Evolutionary conservation across 306 rosid genomes (phyloP).

Genomic region (Canavalia ensiformis): DNA sequence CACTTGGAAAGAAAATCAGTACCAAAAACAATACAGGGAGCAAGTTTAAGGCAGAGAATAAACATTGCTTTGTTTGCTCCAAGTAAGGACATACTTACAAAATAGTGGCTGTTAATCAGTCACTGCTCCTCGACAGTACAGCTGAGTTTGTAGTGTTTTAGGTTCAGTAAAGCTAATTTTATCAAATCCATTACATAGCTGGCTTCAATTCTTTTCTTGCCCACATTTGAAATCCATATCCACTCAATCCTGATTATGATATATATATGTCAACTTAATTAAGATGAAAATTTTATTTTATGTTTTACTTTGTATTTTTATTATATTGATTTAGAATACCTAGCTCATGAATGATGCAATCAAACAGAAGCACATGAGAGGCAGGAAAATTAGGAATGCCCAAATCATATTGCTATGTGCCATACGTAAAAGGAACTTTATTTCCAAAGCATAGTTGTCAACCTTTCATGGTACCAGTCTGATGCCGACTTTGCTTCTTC

Average conservation of each 20-base stretch:
- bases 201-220: conserved; percentile 45
- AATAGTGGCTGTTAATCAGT: conserved; percentile 44
- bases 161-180: conserved; percentile 20
- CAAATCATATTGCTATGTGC: conserved; percentile 43
- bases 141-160: not conserved
- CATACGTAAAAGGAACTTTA: conserved; percentile 46
- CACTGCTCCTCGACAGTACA: conserved; percentile 30
- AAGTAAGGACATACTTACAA: conserved; percentile 30
- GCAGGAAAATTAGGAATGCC: conserved; percentile 46
- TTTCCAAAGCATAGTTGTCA: conserved; percentile 47
- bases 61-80: conserved; percentile 28
- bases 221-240: conserved; percentile 29
- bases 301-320: not conserved
- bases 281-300: conserved; percentile 3
- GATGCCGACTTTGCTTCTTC: conserved; percentile 54
- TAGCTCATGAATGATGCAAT: conserved; percentile 41
- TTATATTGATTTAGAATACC: not conserved
- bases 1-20: conserved; percentile 37
- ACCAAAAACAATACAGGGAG: not conserved
- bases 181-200: conserved; percentile 44
- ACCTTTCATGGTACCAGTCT: conserved; percentile 44
- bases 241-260: conserved; percentile 36
- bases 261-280: not conserved
- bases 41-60: conserved; percentile 26
- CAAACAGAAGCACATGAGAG: conserved; percentile 50